These are phyloP conservation scores for Sarcomyxa edulis DNA, from an alignment of 768 basidiomycete species.

Conservation along the genomic window DNA sequence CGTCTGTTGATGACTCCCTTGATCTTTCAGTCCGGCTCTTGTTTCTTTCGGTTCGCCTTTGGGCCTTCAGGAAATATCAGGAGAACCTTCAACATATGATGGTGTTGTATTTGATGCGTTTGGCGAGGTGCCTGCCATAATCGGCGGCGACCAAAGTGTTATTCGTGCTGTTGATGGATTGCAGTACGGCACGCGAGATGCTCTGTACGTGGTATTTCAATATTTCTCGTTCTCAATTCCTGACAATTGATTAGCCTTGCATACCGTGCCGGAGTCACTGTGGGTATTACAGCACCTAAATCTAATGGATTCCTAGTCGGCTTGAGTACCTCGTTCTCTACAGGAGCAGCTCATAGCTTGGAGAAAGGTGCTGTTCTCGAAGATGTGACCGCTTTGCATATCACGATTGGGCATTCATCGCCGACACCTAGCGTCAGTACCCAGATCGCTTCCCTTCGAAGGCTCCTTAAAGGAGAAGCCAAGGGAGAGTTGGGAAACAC, in stretches of 20 bases:
- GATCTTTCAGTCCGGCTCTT: slow-evolving; percentile 50
- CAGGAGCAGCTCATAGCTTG: slow-evolving; percentile 50
- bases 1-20: neutral
- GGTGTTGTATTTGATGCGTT: slow-evolving; percentile 48
- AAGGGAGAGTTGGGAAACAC: slow-evolving; percentile 32
- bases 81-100: slow-evolving; percentile 55
- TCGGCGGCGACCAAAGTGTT: slow-evolving; percentile 34
- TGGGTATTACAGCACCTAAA: slow-evolving; percentile 51
- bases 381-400: slow-evolving; percentile 55
- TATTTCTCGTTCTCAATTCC: neutral
- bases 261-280: slow-evolving; percentile 60
- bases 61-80: slow-evolving; percentile 60
- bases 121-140: slow-evolving; percentile 33
- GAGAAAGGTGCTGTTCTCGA: slow-evolving; percentile 54
- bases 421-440: slow-evolving; percentile 54
- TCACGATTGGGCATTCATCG: slow-evolving; percentile 42
- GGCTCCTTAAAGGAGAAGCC: slow-evolving; percentile 37
- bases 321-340: slow-evolving; percentile 52
- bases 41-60: slow-evolving; percentile 56
- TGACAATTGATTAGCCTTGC: slow-evolving; percentile 39
- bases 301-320: slow-evolving; percentile 48
- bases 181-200: slow-evolving; percentile 60
- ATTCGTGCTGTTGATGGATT: slow-evolving; percentile 69
- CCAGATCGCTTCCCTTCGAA: slow-evolving; percentile 56
- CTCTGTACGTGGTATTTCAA: slow-evolving; percentile 21